Evolutionary conservation across 305 asterid species (phyloP), one percentile per base, ranked within the genome.

Genomic region (Fraxinus platypoda): DNA sequence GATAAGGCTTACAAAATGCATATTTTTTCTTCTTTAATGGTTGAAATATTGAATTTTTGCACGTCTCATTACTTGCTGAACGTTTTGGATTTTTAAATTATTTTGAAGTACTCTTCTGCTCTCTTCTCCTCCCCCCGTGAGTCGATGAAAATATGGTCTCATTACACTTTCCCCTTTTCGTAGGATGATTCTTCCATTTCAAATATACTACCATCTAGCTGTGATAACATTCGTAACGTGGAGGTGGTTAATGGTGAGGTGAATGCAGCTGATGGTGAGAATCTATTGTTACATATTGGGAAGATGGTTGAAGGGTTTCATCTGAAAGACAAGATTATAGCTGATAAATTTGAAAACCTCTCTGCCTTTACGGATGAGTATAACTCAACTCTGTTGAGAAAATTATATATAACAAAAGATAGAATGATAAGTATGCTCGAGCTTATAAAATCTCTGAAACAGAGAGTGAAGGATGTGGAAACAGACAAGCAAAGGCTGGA

Each of bases 381-480:
- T 77, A 81, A 88, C 64, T 43, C 66, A 31, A 49, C 81, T 66
- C 76, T 90, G 38, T 82, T 79, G 46, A 82, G 80, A 74, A 86
- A 83, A 75, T 82, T 89, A 59, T 37, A 26, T 68, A 75, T 41
- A 31, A 86, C 91, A 76, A 93, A 88, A 80, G 93, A 89, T 78
- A 87, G 86, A 81, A 41, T 91, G 57, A 72, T 80, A 35, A 70
- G 82, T 81, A 80, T 82, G 78, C 78, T 81, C 26, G 90, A 89
- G 81, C 86, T 88, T 52, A 54, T 88, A 15, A 83, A 84, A 71
- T 88, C 90, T 83, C 87, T 94, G 87, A 84, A 91, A 86, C 91
- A 89, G 81, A 87, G 89, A 81, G 85, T 86, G 86, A 80, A 85
- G 73, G 90, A 89, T 79, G 74, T 87, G 75, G 91, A 92, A 85